Evolutionary conservation across 495 filamentous ascomycete species (phyloP), one percentile per base, ranked within the genome.

Genomic region (Amphirosellinia nigrospora): DNA sequence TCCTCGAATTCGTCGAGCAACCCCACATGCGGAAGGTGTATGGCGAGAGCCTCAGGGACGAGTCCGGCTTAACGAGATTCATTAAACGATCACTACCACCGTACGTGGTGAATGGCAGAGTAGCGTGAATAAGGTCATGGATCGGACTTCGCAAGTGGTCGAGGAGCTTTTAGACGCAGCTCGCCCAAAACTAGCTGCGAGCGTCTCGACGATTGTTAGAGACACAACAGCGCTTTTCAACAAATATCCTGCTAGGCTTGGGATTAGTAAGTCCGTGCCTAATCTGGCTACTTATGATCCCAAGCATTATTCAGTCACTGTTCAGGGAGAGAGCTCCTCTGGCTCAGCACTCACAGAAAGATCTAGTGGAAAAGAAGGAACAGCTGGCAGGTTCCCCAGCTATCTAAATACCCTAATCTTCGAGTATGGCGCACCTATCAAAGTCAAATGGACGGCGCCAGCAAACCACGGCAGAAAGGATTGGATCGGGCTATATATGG

Each of bases 11-110:
- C 66, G 92, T 99, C 4, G 96, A 99, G 78, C 90, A 94, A 52
- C 96, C 96, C 32, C 96, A 99, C 80, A 99, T 99, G 96, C 94
- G 97, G 80, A 98, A 97, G 82, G 86, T 98, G 30, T 99, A 99
- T 75, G 96, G 96, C 48, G 85, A 87, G 67, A 90, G 88, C 75
- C 82, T 99, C 32, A 91, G 96, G 72, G 84, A 90, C 72, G 93
- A 97, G 80, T 94, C 95, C 13, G 96, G 96, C 72, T 84, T 99
- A 32, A 93, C 94, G 46, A 94, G 93, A 80, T 98, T 92, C 76
- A 85, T 99, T 71, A 92, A 92, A 76, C 89, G 92, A 67, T 92
- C 93, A 4, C 82, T 99, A n/a, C 96, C 96, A 4, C 89, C 90
- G n/a, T 91, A 93, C 8, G 82, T 89, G 23, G 83, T 84, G 65